These are phyloP conservation scores for Hymenoscyphus fructigenus DNA, from an alignment of 2,329 filamentous ascomycete genomes.

Conservation along the genomic window DNA sequence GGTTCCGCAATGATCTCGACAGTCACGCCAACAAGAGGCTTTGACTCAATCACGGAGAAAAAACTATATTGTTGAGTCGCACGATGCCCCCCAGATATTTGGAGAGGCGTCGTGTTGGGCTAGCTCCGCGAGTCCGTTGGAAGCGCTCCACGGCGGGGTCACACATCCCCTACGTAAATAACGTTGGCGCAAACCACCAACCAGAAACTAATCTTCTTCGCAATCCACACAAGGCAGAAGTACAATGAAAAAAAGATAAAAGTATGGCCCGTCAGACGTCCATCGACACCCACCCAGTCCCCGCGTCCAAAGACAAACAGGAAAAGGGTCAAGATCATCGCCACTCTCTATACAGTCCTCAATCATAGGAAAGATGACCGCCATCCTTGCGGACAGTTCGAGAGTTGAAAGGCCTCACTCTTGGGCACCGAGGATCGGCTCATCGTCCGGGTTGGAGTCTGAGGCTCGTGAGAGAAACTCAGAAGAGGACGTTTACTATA, in stretches of 20 bases:
- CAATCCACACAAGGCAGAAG: slow-evolving; percentile 46
- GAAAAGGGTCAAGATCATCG: slow-evolving; percentile 89
- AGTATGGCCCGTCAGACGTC: slow-evolving; percentile 82
- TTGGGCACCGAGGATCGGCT: slow-evolving; percentile 83
- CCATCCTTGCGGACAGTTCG: slow-evolving; percentile 62
- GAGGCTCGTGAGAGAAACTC: slow-evolving; percentile 90
- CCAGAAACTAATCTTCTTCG: slow-evolving; percentile 55
- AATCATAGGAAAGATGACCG: too few relatives aligned
- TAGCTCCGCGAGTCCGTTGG: background rate
- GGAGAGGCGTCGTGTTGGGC: too few relatives aligned
- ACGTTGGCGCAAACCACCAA: too few relatives aligned
- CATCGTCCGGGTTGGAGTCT: slow-evolving; percentile 96
- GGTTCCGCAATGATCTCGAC: too few relatives aligned
- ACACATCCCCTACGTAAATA: too few relatives aligned
- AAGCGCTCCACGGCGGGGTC: too few relatives aligned
- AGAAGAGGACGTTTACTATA: slow-evolving; percentile 95
- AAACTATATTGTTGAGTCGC: too few relatives aligned
- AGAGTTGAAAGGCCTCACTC: slow-evolving; percentile 72
- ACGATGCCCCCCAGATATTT: too few relatives aligned
- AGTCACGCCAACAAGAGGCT: too few relatives aligned
- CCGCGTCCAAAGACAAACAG: slow-evolving; percentile 72
- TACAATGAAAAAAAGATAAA: slow-evolving; percentile 54
- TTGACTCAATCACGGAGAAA: too few relatives aligned
- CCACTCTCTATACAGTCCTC: slow-evolving; percentile 84
- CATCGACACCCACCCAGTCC: slow-evolving; percentile 78